Evolutionary conservation across 495 filamentous ascomycete species (phyloP).

Genomic region (Neurospora tetrasperma): DNA sequence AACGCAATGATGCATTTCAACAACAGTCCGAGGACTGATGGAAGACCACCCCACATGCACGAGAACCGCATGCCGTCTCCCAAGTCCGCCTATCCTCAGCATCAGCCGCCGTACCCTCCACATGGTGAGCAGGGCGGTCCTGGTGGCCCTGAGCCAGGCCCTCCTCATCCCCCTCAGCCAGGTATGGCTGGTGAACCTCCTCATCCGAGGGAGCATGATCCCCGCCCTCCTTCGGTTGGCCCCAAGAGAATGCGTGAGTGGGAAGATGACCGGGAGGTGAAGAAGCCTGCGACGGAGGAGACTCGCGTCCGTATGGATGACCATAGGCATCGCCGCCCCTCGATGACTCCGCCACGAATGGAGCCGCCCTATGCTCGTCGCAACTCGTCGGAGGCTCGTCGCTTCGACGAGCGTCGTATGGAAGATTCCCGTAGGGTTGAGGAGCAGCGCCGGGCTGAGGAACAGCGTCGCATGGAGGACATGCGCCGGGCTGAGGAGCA

Average conservation of each 20-base stretch:
- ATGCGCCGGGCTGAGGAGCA: slow-evolving; percentile 50
- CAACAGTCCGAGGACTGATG: slow-evolving; percentile 72
- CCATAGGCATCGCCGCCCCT: slow-evolving; percentile 64
- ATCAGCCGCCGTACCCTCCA: slow-evolving; percentile 63
- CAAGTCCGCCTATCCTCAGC: slow-evolving; percentile 68
- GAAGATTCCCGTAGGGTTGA: slow-evolving; percentile 33
- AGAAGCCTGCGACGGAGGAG: slow-evolving; percentile 85
- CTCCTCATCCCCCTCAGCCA: slow-evolving; percentile 60
- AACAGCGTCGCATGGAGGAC: slow-evolving; percentile 32
- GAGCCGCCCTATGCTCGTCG: slow-evolving; percentile 48
- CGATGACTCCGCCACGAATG: slow-evolving; percentile 47
- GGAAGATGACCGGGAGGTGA: slow-evolving; percentile 70
- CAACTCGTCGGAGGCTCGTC: slow-evolving; percentile 68
- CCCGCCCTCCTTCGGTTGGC: slow-evolving; percentile 61
- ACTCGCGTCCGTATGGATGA: slow-evolving; percentile 78
- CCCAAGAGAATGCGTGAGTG: slow-evolving; percentile 84
- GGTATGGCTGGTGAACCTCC: slow-evolving; percentile 62
- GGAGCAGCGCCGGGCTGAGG: slow-evolving; percentile 43
- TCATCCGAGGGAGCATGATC: slow-evolving; percentile 60
- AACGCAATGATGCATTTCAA: slow-evolving; percentile 72
- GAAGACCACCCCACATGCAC: slow-evolving; percentile 57
- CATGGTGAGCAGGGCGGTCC: slow-evolving; percentile 50
- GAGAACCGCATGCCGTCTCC: slow-evolving; percentile 81
- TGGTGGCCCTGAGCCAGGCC: slow-evolving; percentile 64
- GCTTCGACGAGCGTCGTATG: slow-evolving; percentile 42